Evolutionary conservation across 106 monocot species (phyloP), one percentile per base, ranked within the genome.

Genomic region (Allium sativum): DNA sequence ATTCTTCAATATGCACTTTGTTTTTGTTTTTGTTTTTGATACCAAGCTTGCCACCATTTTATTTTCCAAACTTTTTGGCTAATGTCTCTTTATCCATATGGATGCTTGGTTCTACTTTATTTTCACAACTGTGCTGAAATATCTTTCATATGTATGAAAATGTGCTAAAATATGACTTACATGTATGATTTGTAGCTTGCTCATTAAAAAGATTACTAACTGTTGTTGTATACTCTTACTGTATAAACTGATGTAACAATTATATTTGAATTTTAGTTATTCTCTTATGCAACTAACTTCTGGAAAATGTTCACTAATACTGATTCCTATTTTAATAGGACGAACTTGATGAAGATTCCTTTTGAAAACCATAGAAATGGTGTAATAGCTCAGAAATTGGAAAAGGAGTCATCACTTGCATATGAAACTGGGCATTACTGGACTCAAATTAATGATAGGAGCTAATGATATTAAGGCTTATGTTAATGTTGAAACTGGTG

Each of bases 361-460:
- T n/a, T 88, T 74, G 76, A 98, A 59, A 74, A 87, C 48, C 84
- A 88, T 67, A 87, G 70, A 72, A 82, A 56, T 52, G 82, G 87
- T 0, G 67, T 91, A 62, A 98, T 98, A 76, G 87, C 87, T 57
- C 77, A 84, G 50, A 98, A 98, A 52, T 65, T 98, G 42, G 91
- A 91, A 63, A 98, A 91, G 56, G 96, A 91, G 8, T 84, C 96
- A 31, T 87, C 87, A 51, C 96, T 98, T 64, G 21, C 77, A 18
- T 87, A 87, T 72, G 91, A 98, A 74, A 87, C 96, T 69, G 78
- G 79, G 64, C 76, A 73, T 40, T 62, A 87, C 55, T 98, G 96
- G 91, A 72, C 16, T 60, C 87, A 98, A 76, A 98, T 98, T 20
- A 84, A 80, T 0, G 87, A 88, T 19, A 85, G 81, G 73, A 91